Conservation (phyloP, 495 filamentous ascomycete species). For the Xylaria scruposa region DNA sequence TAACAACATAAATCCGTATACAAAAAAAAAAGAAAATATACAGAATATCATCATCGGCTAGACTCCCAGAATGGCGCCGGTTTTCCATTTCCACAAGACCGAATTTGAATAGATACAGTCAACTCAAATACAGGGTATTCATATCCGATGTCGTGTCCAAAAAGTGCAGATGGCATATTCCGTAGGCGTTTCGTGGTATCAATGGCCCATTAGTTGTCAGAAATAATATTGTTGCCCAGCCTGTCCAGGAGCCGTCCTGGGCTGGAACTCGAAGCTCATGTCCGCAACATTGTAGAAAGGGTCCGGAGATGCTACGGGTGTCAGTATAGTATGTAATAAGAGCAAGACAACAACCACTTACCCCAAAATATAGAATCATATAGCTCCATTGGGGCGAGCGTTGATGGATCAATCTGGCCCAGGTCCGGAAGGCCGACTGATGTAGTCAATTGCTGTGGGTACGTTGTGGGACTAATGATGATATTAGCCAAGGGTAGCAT, state of each 20-base stretch:
- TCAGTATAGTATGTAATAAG: conserved; percentile 6
- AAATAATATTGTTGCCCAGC: conserved; percentile 58
- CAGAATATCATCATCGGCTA: not conserved
- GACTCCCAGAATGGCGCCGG: not conserved
- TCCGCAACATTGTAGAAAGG: conserved; percentile 56
- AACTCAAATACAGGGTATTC: not conserved
- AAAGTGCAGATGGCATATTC: not conserved
- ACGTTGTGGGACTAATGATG: conserved; percentile 34
- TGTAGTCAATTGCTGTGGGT: conserved; percentile 43
- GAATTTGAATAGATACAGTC: not conserved
- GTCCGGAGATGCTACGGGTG: conserved; percentile 51
- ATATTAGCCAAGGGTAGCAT: not conserved
- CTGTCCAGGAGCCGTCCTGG: conserved; percentile 56
- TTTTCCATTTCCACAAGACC: not conserved
- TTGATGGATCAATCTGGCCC: conserved; percentile 48
- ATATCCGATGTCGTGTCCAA: not conserved
- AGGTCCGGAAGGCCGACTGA: conserved; percentile 44
- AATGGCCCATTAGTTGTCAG: conserved; percentile 24
- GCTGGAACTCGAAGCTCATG: conserved; percentile 60
- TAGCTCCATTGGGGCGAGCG: conserved; percentile 63
- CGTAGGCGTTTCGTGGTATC: not conserved
- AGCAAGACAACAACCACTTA: conserved; percentile 38
- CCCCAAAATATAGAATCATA: conserved; percentile 67
- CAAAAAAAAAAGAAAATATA: not conserved
- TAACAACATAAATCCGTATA: not conserved